A percentile compares a stretch with the other conserved stretches of the same genome.
Evolutionary conservation across 345 rosid species (phyloP).

Genomic region (Corchorus capsularis): DNA sequence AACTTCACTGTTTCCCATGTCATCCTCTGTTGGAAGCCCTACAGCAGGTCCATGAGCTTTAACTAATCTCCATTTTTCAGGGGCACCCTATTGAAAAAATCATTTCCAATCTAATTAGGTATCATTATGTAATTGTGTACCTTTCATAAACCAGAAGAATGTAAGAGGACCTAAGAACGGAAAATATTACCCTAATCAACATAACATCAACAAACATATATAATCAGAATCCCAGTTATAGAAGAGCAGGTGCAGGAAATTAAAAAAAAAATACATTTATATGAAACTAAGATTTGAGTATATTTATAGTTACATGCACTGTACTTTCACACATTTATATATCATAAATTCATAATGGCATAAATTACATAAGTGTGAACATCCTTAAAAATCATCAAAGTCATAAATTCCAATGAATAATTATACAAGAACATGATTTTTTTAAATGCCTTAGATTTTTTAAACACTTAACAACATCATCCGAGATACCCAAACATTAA

Average conservation of each 20-base stretch:
- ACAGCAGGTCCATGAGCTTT: conserved; percentile 92
- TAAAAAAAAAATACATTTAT: background rate
- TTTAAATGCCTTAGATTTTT: background rate
- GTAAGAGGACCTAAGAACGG: background rate
- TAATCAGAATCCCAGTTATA: background rate
- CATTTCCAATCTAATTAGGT: background rate
- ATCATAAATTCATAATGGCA: background rate
- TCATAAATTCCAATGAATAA: background rate
- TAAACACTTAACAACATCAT: background rate
- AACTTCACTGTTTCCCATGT: conserved; percentile 99
- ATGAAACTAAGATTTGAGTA: background rate
- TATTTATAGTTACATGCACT: background rate
- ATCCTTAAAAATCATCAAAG: no score
- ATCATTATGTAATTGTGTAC: background rate
- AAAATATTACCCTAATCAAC: no score
- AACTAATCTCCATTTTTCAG: conserved; percentile 83
- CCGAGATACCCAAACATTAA: background rate
- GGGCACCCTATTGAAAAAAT: conserved; percentile 51
- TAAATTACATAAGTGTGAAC: background rate
- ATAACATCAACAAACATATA: background rate
- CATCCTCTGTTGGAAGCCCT: conserved; percentile 95
- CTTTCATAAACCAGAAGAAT: background rate
- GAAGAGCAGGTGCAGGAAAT: background rate
- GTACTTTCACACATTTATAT: background rate
- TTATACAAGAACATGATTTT: background rate